A percentile compares a stretch with the other conserved stretches of the same genome.
Evolutionary conservation across 768 basidiomycete genomes (phyloP).

Genomic region (Paxillus rubicundulus): DNA sequence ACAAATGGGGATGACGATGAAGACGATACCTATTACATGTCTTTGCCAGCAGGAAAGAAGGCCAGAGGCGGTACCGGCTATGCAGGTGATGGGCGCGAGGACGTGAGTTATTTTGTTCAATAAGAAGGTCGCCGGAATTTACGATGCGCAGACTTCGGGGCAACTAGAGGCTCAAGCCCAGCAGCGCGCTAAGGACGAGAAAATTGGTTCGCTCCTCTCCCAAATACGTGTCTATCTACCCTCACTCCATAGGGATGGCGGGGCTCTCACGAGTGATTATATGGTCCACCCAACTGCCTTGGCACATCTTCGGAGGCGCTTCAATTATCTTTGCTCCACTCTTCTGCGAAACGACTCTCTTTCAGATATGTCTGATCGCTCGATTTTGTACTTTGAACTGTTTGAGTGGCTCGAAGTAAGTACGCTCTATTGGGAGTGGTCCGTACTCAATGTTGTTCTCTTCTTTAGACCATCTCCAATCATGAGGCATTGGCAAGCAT

Average conservation of each 20-base stretch:
- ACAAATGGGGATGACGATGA: slow-evolving; percentile 49
- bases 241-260: slow-evolving; percentile 69
- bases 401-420: slow-evolving; percentile 89
- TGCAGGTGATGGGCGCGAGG: slow-evolving; percentile 78
- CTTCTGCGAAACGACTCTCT: slow-evolving; percentile 90
- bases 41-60: slow-evolving; percentile 53
- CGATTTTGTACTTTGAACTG: slow-evolving; percentile 81
- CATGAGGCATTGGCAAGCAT: slow-evolving; percentile 92
- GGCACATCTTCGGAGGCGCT: slow-evolving; percentile 86
- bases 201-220: slow-evolving; percentile 63
- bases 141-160: slow-evolving; percentile 61
- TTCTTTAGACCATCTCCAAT: slow-evolving; percentile 76
- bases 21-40: slow-evolving; percentile 47
- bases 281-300: slow-evolving; percentile 89
- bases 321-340: slow-evolving; percentile 83
- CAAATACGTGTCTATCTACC: slow-evolving; percentile 84
- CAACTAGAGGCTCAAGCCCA: slow-evolving; percentile 71
- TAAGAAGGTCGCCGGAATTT: slow-evolving; percentile 4
- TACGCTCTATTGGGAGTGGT: not conserved
- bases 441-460: slow-evolving; percentile 5
- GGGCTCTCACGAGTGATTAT: slow-evolving; percentile 83
- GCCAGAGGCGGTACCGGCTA: slow-evolving; percentile 83
- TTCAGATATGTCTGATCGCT: slow-evolving; percentile 90
- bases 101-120: slow-evolving; percentile 52
- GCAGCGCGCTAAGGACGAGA: slow-evolving; percentile 75